A percentile compares a stretch with the other conserved stretches of the same genome.
Conservation (phyloP, 345 rosid genomes). For the Clarkia xantiana region DNA sequence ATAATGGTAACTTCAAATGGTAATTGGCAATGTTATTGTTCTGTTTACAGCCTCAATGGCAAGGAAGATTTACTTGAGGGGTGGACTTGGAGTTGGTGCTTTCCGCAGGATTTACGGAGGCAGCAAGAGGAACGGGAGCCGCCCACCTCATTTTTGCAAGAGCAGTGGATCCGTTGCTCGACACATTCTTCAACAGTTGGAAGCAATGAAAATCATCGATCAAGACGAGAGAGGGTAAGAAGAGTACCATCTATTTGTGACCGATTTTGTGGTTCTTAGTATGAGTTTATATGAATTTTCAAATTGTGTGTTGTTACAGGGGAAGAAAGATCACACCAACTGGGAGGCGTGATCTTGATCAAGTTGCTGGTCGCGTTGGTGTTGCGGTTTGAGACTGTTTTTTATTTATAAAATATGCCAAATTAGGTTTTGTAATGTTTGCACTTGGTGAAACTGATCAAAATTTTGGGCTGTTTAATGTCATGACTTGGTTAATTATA, state of each 20-base stretch:
- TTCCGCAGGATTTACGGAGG: slow-evolving; percentile 74
- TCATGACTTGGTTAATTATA: no score
- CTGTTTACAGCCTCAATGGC: slow-evolving; percentile 65
- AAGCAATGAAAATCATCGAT: slow-evolving; percentile 52
- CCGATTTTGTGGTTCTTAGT: no score
- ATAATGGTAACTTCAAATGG: no score
- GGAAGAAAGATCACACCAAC: slow-evolving; percentile 83
- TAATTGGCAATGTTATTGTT: not conserved
- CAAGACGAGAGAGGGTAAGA: slow-evolving; percentile 51
- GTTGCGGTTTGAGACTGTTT: slow-evolving; percentile 16
- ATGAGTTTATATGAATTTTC: not conserved
- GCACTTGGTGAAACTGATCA: not conserved
- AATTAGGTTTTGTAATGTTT: not conserved
- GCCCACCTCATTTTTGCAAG: slow-evolving; percentile 81
- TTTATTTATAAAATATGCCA: not conserved
- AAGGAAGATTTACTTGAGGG: slow-evolving; percentile 73
- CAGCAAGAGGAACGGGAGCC: slow-evolving; percentile 75
- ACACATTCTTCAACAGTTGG: slow-evolving; percentile 71
- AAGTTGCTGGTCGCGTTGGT: slow-evolving; percentile 70
- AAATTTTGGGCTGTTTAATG: no score
- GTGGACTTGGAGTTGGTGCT: slow-evolving; percentile 93
- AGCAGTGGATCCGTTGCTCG: slow-evolving; percentile 83
- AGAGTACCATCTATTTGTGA: no score
- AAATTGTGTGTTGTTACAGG: slow-evolving; percentile 16
- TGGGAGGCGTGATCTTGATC: slow-evolving; percentile 83